Evolutionary conservation across 1,284 basidiomycete species (phyloP), one percentile per base, ranked within the genome.

Genomic region (Sporisorium scitamineum): DNA sequence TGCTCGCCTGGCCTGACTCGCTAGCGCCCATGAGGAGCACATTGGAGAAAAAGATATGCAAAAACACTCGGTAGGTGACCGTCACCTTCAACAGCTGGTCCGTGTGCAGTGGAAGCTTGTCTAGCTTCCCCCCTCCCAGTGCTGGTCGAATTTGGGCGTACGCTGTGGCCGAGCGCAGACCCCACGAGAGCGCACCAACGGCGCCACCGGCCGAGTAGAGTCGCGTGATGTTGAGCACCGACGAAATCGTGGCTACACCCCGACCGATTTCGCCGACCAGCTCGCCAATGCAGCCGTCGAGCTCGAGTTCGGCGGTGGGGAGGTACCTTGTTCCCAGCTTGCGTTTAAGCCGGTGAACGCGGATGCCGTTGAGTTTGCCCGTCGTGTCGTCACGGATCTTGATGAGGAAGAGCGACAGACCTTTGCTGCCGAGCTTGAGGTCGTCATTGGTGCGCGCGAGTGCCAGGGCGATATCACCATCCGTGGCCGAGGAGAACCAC

Each of bases 1-100:
- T 94, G 0, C 94, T 97, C 5, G 91, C 92, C 87, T 97, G 97
- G n/a, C 95, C 96, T 0, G 93, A 94, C 88, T 92, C 91, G 80
- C 91, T 90, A n/a, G 91, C 91, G 4, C 83, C 95, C 13, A 97
- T 89, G 26, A 98, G 88, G n/a, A 97, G 87, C 72, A 97, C 94
- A 88, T 97, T 97, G 89, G 93, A 95, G 86, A 96, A 95, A 83
- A 92, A 92, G 86, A 92, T 92, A 80, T 93, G 92, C 86, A 88
- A 87, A 69, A 85, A 87, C 22, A 84, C 86, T 73, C 89, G 88
- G 70, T 89, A 89, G 70, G 89, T 88, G 20, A 89, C 80, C 73
- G 88, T 87, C 61, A 87, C 86, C 79, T 89, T 88, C 57, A 89
- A 88, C 60, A 85, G 83, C 74, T 87, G 86, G 42, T 76, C 80